Evolutionary conservation across 345 rosid genomes (phyloP).

Genomic region (Eucalyptus coolabah): DNA sequence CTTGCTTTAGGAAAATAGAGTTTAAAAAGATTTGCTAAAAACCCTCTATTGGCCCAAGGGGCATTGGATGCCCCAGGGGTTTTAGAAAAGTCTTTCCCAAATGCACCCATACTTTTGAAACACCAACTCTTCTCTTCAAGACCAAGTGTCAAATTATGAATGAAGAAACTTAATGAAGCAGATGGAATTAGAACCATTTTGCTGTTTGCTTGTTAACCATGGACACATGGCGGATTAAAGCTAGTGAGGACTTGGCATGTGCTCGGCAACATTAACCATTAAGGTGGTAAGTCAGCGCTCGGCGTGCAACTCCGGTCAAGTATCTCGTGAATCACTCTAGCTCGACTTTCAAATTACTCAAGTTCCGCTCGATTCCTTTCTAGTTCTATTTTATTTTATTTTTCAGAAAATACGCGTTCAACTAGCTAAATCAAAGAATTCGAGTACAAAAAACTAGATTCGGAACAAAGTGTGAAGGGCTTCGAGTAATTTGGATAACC

Average conservation of each 20-base stretch:
- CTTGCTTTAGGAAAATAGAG: no score
- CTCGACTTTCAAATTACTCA: background rate
- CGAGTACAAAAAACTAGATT: no score
- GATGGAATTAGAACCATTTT: background rate
- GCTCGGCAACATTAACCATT: background rate
- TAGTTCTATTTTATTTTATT: background rate
- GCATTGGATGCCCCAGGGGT: no score
- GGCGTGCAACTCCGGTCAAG: background rate
- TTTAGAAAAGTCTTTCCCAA: no score
- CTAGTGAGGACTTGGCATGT: background rate
- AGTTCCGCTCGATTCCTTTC: background rate
- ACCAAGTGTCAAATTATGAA: background rate
- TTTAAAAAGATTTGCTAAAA: no score
- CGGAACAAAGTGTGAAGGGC: no score
- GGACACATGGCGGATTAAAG: background rate
- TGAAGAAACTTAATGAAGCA: background rate
- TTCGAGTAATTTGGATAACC: no score
- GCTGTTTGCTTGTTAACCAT: background rate
- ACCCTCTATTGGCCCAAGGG: no score
- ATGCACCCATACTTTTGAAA: background rate
- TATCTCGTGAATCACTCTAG: background rate
- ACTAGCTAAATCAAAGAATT: no score
- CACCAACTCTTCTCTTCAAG: background rate
- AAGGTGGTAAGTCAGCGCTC: background rate
- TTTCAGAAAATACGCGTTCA: background rate